These are phyloP conservation scores for Parathielavia hyrcaniae DNA, from an alignment of 495 filamentous ascomycete genomes.

Conservation along the genomic window DNA sequence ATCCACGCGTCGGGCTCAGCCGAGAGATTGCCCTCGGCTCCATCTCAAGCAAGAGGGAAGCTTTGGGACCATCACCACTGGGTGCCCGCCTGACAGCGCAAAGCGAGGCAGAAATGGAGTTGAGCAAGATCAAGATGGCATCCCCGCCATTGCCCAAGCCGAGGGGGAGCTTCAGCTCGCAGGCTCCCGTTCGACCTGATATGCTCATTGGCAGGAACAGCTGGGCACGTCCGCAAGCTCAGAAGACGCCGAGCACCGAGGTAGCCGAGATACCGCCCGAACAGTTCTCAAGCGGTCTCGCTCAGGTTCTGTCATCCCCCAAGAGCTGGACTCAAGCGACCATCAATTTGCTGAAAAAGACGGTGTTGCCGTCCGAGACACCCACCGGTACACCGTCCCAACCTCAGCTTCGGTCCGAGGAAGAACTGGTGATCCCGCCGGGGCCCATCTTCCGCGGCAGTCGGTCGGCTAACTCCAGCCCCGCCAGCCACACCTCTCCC, in stretches of 20 bases:
- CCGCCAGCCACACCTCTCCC: conserved; percentile 20
- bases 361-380: conserved; percentile 14
- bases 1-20: conserved; percentile 44
- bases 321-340: conserved; percentile 29
- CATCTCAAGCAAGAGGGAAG: conserved; percentile 17
- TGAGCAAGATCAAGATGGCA: conserved; percentile 36
- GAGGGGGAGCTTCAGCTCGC: conserved; percentile 10
- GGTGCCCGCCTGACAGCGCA: conserved; percentile 29
- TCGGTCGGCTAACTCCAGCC: conserved; percentile 30
- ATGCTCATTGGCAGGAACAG: conserved; percentile 30
- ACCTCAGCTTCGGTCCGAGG: conserved; percentile 2
- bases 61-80: conserved; percentile 17
- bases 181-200: conserved; percentile 23
- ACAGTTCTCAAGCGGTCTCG: conserved; percentile 29
- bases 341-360: conserved; percentile 34
- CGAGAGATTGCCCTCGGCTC: conserved; percentile 36
- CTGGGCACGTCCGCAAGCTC: conserved; percentile 31
- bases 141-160: conserved; percentile 16
- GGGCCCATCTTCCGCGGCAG: conserved; percentile 27
- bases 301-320: conserved; percentile 25
- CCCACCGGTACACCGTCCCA: background rate
- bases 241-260: conserved; percentile 23
- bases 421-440: conserved; percentile 13
- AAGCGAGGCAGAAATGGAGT: conserved; percentile 37
- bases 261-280: conserved; percentile 25